A percentile compares a stretch with the other conserved stretches of the same genome.
phyloP scores from a whole-genome alignment of 2,329 filamentous ascomycete genomes.

The Boeremia exigua region DNA sequence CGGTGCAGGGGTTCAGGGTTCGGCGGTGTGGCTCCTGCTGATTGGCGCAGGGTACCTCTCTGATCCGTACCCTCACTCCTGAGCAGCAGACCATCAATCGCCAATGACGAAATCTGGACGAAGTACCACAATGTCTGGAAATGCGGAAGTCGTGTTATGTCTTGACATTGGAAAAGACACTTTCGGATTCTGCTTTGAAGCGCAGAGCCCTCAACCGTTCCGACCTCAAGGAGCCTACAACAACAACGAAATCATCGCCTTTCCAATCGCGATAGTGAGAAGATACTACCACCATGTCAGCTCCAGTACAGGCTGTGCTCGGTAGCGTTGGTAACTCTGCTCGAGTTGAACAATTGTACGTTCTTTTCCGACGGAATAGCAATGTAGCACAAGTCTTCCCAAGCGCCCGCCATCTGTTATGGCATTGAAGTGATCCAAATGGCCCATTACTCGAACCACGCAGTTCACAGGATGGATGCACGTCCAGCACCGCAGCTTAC shows the following conservation, averaged over 20 bases:
- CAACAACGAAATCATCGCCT: too few species aligned
- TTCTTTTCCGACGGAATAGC: too few species aligned
- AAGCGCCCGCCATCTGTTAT: neutral
- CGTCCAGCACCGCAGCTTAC: neutral
- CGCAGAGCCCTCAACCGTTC: too few species aligned
- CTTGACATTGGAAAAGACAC: too few species aligned
- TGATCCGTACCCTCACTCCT: neutral
- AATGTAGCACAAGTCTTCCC: too few species aligned
- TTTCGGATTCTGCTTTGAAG: too few species aligned
- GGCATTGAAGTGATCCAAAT: neutral
- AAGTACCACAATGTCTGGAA: neutral
- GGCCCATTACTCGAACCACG: neutral
- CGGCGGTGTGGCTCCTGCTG: slow-evolving; percentile 10
- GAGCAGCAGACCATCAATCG: neutral
- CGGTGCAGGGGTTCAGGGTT: slow-evolving; percentile 12
- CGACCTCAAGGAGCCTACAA: too few species aligned
- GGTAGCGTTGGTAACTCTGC: too few species aligned
- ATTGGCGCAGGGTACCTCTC: neutral
- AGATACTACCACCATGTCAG: too few species aligned
- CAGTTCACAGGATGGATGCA: neutral
- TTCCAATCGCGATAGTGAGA: too few species aligned
- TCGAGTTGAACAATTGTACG: too few species aligned
- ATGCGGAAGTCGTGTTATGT: neutral
- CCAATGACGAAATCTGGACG: neutral
- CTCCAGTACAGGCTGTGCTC: too few species aligned